Base-by-base conservation (phyloP, 345 rosid species). In the Citrus mangshanensis region DNA sequence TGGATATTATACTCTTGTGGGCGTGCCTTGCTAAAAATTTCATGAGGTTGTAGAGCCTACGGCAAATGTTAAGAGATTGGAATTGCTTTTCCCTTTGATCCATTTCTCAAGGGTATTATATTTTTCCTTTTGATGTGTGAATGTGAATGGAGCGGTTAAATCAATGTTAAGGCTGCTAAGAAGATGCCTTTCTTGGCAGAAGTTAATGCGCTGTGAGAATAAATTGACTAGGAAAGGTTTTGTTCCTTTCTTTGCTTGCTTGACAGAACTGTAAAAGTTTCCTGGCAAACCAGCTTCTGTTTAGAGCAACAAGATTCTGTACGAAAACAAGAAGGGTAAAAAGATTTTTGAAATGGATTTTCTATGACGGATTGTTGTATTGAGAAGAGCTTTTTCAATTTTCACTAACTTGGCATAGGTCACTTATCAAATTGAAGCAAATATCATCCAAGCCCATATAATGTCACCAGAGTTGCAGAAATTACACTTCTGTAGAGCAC, bases 21-120 rank as follows among this genome's bases (percentile, higher is more conserved):
- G 87, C 85, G 42, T 81, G 77, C 18, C 70, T 24, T 16, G 86
- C 9, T 35, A 88, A 71, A 66, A 35, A 67, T 54, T 80, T 82
- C 51, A 37, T 37, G 73, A 87, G 81, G 80, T 83, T 81, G 83
- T 82, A 83, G 49, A 90, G 56, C 82, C 76, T 81, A 30, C 30
- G 64, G 87, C 90, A 88, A n/a, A 86, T 80, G 78, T 76, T 66
- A 24, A 73, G 70, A 62, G 77, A 71, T 75, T 75, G 84, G 82
- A 38, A 4, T 0, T 73, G 78, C 42, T 60, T 67, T 22, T 80
- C 82, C 22, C 40, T 80, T 12, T 60, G 78, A 78, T 81, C 89
- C 91, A 88, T 90, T 77, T 75, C 8, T 7, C 2, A 30, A 18
- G 19, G 9, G 34, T n/a, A 16, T 25, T 61, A 38, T 75, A 37